A percentile compares a stretch with the other conserved stretches of the same genome.
Conservation (phyloP, 352 stramenopile species). For the Saprolegnia parasitica region DNA sequence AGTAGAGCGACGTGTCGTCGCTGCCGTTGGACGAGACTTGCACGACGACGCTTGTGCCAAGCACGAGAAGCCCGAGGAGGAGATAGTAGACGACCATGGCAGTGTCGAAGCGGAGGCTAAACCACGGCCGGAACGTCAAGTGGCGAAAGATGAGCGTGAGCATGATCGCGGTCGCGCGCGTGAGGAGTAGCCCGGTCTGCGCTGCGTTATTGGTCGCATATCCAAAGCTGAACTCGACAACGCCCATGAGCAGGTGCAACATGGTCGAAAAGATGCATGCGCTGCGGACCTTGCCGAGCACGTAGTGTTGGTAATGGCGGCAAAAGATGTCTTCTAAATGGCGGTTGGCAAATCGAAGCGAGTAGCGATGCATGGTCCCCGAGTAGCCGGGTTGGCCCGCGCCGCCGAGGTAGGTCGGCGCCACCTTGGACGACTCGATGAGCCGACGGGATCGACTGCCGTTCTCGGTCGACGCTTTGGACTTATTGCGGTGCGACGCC, state of each 20-base stretch:
- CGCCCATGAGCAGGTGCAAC: slow-evolving; percentile 46
- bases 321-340: slow-evolving; percentile 63
- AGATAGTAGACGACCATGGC: slow-evolving; percentile 51
- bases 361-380: slow-evolving; percentile 46
- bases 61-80: slow-evolving; percentile 30
- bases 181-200: slow-evolving; percentile 38
- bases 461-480: background rate
- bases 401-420: slow-evolving; percentile 21
- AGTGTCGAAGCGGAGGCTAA: slow-evolving; percentile 47
- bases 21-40: slow-evolving; percentile 7
- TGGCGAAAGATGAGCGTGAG: slow-evolving; percentile 44
- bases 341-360: slow-evolving; percentile 51
- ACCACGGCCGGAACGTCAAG: slow-evolving; percentile 40
- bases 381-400: slow-evolving; percentile 8
- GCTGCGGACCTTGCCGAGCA: slow-evolving; percentile 56
- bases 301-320: slow-evolving; percentile 72
- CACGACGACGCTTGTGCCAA: slow-evolving; percentile 7
- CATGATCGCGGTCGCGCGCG: slow-evolving; percentile 39
- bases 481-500: slow-evolving; percentile 6
- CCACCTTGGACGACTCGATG: slow-evolving; percentile 5
- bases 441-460: background rate
- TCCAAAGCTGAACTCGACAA: slow-evolving; percentile 45
- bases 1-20: slow-evolving; percentile 20
- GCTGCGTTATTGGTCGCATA: slow-evolving; percentile 22
- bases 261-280: slow-evolving; percentile 46